phyloP scores from a whole-genome alignment of 1,139 yeast genomes.

The Lodderomyces oxycetoniae region DNA sequence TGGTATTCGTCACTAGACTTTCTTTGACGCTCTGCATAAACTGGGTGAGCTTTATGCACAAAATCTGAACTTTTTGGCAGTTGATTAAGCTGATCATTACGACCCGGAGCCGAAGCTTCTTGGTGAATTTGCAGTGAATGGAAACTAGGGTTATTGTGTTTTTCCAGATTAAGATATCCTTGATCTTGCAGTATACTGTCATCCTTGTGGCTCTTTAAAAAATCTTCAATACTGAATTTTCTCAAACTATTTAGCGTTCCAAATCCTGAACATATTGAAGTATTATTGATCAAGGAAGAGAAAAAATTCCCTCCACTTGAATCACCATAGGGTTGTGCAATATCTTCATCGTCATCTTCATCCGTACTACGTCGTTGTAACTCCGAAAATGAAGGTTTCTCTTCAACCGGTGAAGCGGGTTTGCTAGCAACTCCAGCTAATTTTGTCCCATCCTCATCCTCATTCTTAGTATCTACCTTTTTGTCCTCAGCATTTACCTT shows the following conservation, averaged over 20 bases:
- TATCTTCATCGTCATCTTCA: conserved; percentile 20
- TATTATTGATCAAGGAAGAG: conserved; percentile 47
- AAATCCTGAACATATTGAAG: conserved; percentile 50
- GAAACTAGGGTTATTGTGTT: neutral
- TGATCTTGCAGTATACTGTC: neutral
- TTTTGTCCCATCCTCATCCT: too few relatives aligned
- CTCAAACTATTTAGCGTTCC: conserved; percentile 15
- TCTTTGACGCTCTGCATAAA: neutral
- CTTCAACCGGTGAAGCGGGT: neutral
- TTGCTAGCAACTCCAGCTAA: too few relatives aligned
- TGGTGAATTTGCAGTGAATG: neutral
- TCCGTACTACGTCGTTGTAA: conserved; percentile 11
- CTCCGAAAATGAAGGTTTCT: neutral
- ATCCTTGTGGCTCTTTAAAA: conserved; percentile 11
- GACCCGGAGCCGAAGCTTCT: conserved; percentile 1
- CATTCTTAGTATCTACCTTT: neutral
- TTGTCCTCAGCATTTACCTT: neutral
- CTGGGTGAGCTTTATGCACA: conserved; percentile 1
- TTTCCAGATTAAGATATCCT: neutral
- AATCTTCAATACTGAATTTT: conserved; percentile 17
- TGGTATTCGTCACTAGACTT: neutral
- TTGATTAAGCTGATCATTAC: neutral
- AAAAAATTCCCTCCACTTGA: conserved; percentile 21
- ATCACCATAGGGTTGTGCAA: conserved; percentile 19
- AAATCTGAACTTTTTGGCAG: neutral